Base-by-base conservation (phyloP, 495 filamentous ascomycete genomes). In the Hypoxylon fuscum region DNA sequence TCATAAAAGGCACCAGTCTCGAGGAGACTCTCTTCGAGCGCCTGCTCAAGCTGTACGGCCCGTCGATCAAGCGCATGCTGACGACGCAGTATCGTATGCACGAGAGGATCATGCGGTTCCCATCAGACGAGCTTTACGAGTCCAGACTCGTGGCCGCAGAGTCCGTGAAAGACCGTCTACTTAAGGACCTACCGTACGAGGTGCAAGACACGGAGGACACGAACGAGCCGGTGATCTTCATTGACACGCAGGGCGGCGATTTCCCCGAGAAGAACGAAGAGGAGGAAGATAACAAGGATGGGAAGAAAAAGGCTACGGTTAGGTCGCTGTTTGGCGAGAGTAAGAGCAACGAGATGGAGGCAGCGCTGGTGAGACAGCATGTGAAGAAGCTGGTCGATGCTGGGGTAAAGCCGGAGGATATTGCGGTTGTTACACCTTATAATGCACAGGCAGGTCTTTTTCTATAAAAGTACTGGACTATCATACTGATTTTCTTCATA, bases 61-160 rank as follows among this genome's bases (percentile, higher is more conserved):
- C 87, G 2, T 78, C 75, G 0, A 91, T 99, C 74, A 99, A 98
- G 78, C 80, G 89, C 20, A 95, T 97, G 88, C 82, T 98, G 9
- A 97, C 91, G n/a, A 96, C 91, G 1, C 95, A 99, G 77, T 99
- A 99, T 74, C 90, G 95, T 7, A 99, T 99, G 95, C 94, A 99
- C 73, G 88, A 91, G 68, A 82, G 80, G 45, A 98, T 99, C 69
- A 98, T 97, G 95, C 79, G 83, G 32, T 98, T 97, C 72, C 94
- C 96, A 0, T 97, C 94, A 0, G 80, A 87, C 47, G 88, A 92
- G 72, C 82, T 99, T 17, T 99, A 99, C 78, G 89, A 91, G 38
- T 82, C 80, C 2, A 86, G 87, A 58, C 80, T 99, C 3, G 80
- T 92, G 3, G 95, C 95, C 2, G 90, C 87, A 2, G 88, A 93